A percentile compares a stretch with the other conserved stretches of the same genome.
phyloP scores from a whole-genome alignment of 768 basidiomycete species.

The Mycena chlorophos region DNA sequence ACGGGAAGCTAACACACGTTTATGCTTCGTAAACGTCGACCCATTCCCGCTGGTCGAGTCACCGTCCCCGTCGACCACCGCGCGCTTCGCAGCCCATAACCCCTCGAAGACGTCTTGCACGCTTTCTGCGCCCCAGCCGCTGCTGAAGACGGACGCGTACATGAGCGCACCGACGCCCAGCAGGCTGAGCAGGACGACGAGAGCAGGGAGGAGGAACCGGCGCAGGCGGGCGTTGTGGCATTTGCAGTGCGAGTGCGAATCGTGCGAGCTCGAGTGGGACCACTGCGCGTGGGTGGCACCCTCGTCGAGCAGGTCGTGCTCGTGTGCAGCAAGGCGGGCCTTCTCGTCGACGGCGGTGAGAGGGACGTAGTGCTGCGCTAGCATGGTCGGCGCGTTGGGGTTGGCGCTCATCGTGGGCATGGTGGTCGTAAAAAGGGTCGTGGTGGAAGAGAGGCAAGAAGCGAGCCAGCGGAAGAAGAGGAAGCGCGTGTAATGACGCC shows the following conservation, averaged over 20 bases:
- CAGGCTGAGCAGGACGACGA: constrained; percentile 33
- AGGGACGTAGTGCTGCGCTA: background rate
- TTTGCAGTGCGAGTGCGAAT: constrained; percentile 24
- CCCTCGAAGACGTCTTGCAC: constrained; percentile 27
- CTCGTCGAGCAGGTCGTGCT: too few species aligned
- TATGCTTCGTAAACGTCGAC: constrained; percentile 40
- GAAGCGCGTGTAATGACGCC: background rate
- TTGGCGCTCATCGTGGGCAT: constrained; percentile 1
- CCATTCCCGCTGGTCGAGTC: constrained; percentile 11
- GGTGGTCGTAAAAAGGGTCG: constrained; percentile 7
- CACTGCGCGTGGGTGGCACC: constrained; percentile 4
- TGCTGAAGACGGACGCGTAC: constrained; percentile 14
- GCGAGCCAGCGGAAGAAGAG: too few species aligned
- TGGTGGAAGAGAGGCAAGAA: background rate
- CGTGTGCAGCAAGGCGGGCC: background rate
- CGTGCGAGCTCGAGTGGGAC: background rate
- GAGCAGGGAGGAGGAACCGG: constrained; percentile 36
- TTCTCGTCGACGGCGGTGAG: constrained; percentile 14
- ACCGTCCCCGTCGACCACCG: constrained; percentile 25
- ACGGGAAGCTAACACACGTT: constrained; percentile 36
- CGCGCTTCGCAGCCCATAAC: constrained; percentile 32
- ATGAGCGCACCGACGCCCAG: constrained; percentile 33
- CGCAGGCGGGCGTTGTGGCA: constrained; percentile 34
- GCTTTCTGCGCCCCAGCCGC: constrained; percentile 22
- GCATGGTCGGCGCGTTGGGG: constrained; percentile 12